Evolutionary conservation across 768 basidiomycete species (phyloP).

Genomic region (Calvatia gigantea): DNA sequence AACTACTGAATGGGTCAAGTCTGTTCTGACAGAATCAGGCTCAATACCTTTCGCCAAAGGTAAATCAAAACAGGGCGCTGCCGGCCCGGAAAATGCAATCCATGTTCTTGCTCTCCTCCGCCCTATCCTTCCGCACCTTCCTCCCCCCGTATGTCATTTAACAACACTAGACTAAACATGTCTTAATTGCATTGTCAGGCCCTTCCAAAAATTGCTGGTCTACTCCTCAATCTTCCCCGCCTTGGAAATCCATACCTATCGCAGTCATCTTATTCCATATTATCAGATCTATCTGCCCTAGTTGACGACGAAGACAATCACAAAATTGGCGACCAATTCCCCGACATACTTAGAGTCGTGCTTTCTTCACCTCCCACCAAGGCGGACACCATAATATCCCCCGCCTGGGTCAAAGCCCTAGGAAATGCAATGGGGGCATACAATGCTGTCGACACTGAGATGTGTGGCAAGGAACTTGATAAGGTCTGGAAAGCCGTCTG

Average conservation of each 20-base stretch:
- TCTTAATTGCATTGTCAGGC: conserved; percentile 40
- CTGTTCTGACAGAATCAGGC: conserved; percentile 61
- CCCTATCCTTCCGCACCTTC: conserved; percentile 57
- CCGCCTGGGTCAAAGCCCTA: conserved; percentile 78
- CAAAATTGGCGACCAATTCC: conserved; percentile 50
- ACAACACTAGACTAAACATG: conserved; percentile 5
- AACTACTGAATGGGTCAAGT: conserved; percentile 76
- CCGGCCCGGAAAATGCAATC: conserved; percentile 67
- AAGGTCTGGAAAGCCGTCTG: conserved; percentile 75
- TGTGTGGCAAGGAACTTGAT: conserved; percentile 50
- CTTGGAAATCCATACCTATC: conserved; percentile 88
- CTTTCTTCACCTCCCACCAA: conserved; percentile 67
- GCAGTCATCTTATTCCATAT: conserved; percentile 80
- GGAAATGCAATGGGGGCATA: conserved; percentile 72
- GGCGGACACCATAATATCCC: conserved; percentile 61
- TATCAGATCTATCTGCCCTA: conserved; percentile 73
- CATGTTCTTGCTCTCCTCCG: conserved; percentile 74
- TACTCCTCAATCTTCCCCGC: conserved; percentile 79
- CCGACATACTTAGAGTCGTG: conserved; percentile 62
- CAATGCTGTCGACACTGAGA: conserved; percentile 43
- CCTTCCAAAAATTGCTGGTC: conserved; percentile 62
- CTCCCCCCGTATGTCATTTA: conserved; percentile 57
- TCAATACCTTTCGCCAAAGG: conserved; percentile 57
- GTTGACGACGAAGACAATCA: conserved; percentile 47
- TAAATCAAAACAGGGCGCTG: conserved; percentile 53